A percentile compares a stretch with the other conserved stretches of the same genome.
phyloP scores from a whole-genome alignment of 176 grass and related monocot species.

The Oryza punctata region DNA sequence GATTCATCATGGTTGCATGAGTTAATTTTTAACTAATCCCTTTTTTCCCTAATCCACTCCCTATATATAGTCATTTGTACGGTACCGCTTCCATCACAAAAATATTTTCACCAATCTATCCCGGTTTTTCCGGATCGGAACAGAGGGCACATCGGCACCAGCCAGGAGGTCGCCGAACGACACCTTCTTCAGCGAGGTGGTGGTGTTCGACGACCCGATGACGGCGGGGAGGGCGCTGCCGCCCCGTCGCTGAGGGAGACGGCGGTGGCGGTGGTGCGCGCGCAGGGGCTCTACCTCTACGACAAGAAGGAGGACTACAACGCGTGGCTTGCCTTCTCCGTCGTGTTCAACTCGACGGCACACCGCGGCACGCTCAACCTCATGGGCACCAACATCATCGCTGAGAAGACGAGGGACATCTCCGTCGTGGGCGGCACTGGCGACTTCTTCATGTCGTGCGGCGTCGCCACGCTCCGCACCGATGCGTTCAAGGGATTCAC shows the following conservation, averaged over 20 bases:
- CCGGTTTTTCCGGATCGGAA: too few relatives aligned
- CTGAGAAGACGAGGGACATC: constrained; percentile 17
- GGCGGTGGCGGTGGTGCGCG: constrained; percentile 1
- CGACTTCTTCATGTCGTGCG: constrained; percentile 42
- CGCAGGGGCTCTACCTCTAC: constrained; percentile 39
- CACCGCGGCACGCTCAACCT: constrained; percentile 30
- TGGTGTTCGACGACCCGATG: constrained; percentile 35
- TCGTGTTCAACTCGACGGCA: constrained; percentile 34
- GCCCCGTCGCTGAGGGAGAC: neutral
- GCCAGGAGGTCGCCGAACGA: too few relatives aligned
- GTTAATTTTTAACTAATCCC: too few relatives aligned
- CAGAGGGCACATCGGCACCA: too few relatives aligned
- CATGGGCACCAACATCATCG: constrained; percentile 20
- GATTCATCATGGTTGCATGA: too few relatives aligned
- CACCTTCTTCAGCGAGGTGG: neutral
- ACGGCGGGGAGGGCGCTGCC: neutral
- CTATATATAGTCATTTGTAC: too few relatives aligned
- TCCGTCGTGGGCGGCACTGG: constrained; percentile 38
- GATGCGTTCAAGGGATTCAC: neutral
- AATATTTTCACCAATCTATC: too few relatives aligned
- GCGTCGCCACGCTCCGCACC: constrained; percentile 11
- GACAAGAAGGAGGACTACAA: neutral
- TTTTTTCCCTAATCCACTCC: too few relatives aligned
- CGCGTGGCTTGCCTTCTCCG: constrained; percentile 36
- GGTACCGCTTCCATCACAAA: too few relatives aligned